Conservation (phyloP, 108 stramenopile species). For the Fistulifera solaris region DNA sequence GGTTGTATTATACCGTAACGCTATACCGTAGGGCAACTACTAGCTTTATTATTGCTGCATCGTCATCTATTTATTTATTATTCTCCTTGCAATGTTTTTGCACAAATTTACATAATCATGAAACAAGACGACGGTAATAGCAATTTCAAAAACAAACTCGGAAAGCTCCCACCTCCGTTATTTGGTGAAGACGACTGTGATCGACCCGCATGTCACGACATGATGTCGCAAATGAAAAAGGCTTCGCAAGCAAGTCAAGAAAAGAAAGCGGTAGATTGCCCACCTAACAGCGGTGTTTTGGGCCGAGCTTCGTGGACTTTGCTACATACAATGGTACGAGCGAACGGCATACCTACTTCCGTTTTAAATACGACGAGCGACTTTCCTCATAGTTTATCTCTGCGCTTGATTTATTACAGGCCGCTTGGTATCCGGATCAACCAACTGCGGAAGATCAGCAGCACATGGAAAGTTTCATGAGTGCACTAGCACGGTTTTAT, state of each 20-base stretch:
- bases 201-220: conserved; percentile 80
- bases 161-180: no score
- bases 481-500: conserved; percentile 67
- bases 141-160: no score
- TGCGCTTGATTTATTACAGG: conserved; percentile 18
- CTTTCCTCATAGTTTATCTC: conserved; percentile 3
- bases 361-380: not conserved
- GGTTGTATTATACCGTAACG: no score
- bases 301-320: conserved; percentile 71
- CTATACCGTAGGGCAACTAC: no score
- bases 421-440: conserved; percentile 79
- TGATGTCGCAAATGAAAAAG: conserved; percentile 35
- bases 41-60: no score
- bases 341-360: not conserved
- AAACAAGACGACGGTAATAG: no score
- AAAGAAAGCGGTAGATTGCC: conserved; percentile 35
- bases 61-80: no score
- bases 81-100: no score
- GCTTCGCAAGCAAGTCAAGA: conserved; percentile 25
- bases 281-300: conserved; percentile 53
- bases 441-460: conserved; percentile 52
- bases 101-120: no score
- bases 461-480: conserved; percentile 51
- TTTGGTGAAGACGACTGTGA: conserved; percentile 49
- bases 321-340: conserved; percentile 67